Base-by-base conservation (phyloP, 371 early-diverging fungal species). In the Chytridiales sp. region DNA sequence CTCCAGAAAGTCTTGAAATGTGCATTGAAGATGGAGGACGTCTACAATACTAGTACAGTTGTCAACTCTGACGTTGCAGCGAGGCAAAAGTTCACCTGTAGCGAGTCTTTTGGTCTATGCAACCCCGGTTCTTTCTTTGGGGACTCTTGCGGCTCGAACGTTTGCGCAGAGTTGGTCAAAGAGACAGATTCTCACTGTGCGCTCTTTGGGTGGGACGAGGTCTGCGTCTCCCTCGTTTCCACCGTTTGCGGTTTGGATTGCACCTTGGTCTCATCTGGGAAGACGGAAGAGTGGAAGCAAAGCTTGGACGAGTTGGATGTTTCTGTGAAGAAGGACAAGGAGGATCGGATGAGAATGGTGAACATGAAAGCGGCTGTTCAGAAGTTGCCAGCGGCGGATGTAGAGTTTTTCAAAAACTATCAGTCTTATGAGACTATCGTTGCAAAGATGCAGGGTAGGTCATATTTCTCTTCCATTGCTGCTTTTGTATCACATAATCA, bases 401-500 rank as follows among this genome's bases (percentile, higher is more conserved):
- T n/a, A n/a, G 6, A 51, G 3, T 66, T 24, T 36, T 66, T 66
- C 55, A n/a, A 21, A 6, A 36, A 6, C 19, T 66, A 66, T 46
- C 55, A 47, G 21, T 8, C 54, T 17, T 60, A 56, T 56, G 53
- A 27, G 24, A 36, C 29, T 15, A 56, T 66, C 49, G 19, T 35
- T 15, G 29, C 46, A 19, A 48, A 66, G 47, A 30, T 66, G 34
- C 24, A 43, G 3, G 11, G 34, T 5, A 41, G 51, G 61, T 27
- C 4, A 21, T 6, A 19, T 9, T 38, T 38, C 38, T 17, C 17
- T 17, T 11, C 38, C 11, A 11, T 17, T 17, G 8, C 38, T 38
- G 24, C 6, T 31, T 19, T 19, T 15, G 11, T 17, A 0, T 17
- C 6, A 43, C 41, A 6, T 31, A 40, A 6, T 27, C 53, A 13